phyloP scores from a whole-genome alignment of 495 filamentous ascomycete genomes.

The Hyaloscypha bicolor region DNA sequence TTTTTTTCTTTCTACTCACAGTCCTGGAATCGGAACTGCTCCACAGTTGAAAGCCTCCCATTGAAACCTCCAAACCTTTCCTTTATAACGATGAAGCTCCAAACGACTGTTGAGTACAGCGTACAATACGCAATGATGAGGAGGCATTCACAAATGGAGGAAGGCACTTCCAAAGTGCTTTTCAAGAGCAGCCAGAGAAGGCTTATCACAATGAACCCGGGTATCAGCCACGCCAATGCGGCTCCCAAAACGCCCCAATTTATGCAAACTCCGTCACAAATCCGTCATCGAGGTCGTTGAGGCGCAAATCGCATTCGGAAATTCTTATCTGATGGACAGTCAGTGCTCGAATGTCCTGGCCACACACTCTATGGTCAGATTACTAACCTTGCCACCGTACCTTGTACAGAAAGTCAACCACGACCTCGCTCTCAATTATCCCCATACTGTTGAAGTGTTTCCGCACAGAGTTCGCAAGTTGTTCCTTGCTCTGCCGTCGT shows the following conservation, averaged over 20 bases:
- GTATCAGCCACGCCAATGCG: neutral
- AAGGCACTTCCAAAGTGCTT: neutral
- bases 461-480: conserved; percentile 78
- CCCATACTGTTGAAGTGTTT: conserved; percentile 90
- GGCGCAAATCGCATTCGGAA: conserved; percentile 50
- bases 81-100: too few species aligned
- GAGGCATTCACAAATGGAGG: neutral
- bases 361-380: neutral
- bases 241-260: conserved; percentile 6
- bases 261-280: neutral
- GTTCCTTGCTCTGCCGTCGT: conserved; percentile 71
- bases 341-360: neutral
- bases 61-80: too few species aligned
- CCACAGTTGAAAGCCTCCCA: too few species aligned
- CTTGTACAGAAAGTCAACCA: conserved; percentile 86
- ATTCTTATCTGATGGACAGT: conserved; percentile 41
- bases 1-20: neutral
- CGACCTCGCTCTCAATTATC: conserved; percentile 83
- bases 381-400: conserved; percentile 66
- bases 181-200: neutral
- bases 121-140: neutral
- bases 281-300: conserved; percentile 29
- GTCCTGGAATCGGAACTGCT: too few species aligned
- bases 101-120: neutral
- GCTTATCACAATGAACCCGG: neutral